Evolutionary conservation across 768 basidiomycete species (phyloP).

Genomic region (Boletus pseudopeckii): DNA sequence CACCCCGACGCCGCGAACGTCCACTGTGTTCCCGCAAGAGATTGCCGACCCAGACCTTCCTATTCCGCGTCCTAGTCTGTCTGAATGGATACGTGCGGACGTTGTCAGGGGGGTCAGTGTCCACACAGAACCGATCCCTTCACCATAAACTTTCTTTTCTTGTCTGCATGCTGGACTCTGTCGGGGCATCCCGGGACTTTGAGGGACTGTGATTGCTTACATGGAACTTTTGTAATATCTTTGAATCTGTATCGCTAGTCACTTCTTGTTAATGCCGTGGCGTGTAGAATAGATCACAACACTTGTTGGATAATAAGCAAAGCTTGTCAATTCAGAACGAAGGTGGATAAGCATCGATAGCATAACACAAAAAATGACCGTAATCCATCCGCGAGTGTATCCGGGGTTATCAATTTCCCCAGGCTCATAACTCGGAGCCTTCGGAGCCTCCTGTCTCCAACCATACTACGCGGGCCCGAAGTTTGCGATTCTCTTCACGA

Average conservation of each 20-base stretch:
- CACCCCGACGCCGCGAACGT: slow-evolving; percentile 13
- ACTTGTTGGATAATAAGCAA: slow-evolving; percentile 8
- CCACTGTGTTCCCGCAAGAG: slow-evolving; percentile 38
- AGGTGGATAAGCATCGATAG: not conserved
- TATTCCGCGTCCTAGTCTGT: slow-evolving; percentile 49
- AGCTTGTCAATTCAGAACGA: slow-evolving; percentile 10
- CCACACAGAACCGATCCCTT: slow-evolving; percentile 16
- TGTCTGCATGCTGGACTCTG: slow-evolving; percentile 2
- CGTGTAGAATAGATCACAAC: not conserved
- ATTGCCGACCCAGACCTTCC: slow-evolving; percentile 51
- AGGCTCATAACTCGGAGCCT: slow-evolving; percentile 29
- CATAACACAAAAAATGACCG: slow-evolving; percentile 10
- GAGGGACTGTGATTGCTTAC: not conserved
- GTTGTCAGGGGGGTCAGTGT: slow-evolving; percentile 25
- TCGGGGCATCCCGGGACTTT: not conserved
- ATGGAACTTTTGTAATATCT: not conserved
- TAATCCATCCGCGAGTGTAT: slow-evolving; percentile 10
- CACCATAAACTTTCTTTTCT: slow-evolving; percentile 9
- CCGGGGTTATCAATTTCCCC: slow-evolving; percentile 10
- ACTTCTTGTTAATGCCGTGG: not conserved
- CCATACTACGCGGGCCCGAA: slow-evolving; percentile 40
- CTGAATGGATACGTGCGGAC: slow-evolving; percentile 54
- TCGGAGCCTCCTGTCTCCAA: slow-evolving; percentile 35
- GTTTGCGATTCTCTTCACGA: slow-evolving; percentile 52
- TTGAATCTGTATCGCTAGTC: slow-evolving; percentile 13